Evolutionary conservation across 345 rosid genomes (phyloP).

Genomic region (Citrus medica): DNA sequence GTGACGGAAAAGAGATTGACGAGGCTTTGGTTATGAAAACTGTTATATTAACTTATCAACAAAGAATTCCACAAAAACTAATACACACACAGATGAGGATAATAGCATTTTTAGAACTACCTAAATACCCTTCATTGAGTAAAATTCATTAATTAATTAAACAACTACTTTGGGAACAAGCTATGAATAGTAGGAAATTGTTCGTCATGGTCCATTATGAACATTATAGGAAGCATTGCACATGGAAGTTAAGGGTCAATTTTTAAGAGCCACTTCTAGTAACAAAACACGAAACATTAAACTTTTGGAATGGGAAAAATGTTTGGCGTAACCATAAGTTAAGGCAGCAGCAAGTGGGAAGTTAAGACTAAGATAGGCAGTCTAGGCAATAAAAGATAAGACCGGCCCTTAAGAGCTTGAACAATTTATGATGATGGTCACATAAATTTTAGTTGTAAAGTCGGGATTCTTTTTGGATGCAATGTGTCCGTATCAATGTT

Average conservation of each 20-base stretch:
- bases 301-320: neutral
- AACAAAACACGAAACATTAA: neutral
- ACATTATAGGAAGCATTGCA: neutral
- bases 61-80: too few relatives aligned
- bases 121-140: too few relatives aligned
- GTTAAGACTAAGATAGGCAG: neutral
- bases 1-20: neutral
- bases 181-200: neutral
- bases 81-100: too few relatives aligned
- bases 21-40: too few relatives aligned
- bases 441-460: neutral
- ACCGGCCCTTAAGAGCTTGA: neutral
- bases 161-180: neutral
- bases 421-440: neutral
- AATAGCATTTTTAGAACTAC: too few relatives aligned
- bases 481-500: constrained; percentile 14
- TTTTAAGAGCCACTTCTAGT: neutral
- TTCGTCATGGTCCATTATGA: neutral
- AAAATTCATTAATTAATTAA: neutral
- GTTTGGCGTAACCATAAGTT: neutral
- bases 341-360: neutral
- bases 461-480: neutral
- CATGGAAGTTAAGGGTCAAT: neutral
- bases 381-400: neutral
- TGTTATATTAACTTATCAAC: too few relatives aligned